Conservation (phyloP, 2,329 filamentous ascomycete species). For the Neopestalotiopsis sp. region DNA sequence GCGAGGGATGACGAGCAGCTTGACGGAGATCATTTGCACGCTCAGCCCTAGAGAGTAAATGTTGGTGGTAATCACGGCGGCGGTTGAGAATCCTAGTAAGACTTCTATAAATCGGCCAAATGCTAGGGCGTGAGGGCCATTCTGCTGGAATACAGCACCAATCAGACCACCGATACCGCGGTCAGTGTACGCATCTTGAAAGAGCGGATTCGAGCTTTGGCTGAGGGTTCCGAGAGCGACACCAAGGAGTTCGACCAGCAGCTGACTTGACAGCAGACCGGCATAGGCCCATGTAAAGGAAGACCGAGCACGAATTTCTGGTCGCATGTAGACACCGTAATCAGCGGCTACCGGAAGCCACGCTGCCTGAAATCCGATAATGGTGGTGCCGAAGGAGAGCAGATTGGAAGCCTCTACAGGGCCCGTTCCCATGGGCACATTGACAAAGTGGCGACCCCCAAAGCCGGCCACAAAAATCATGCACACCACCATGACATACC, state of each 20-base stretch:
- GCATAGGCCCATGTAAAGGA: constrained; percentile 2
- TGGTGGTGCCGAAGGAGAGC: not conserved
- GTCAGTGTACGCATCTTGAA: not conserved
- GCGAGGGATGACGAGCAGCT: constrained; percentile 8
- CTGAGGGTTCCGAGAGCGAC: constrained; percentile 1
- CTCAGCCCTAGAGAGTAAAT: not conserved
- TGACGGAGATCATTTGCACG: constrained; percentile 3
- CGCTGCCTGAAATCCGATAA: constrained; percentile 4
- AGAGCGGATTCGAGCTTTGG: not conserved
- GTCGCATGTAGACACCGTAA: constrained; percentile 2
- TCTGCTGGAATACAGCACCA: constrained; percentile 2
- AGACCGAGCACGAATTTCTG: not conserved
- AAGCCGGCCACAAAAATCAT: constrained; percentile 1
- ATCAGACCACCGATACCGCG: constrained; percentile 1
- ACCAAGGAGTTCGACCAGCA: not conserved
- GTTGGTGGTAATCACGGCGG: not conserved
- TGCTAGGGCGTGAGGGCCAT: not conserved
- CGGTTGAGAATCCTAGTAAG: not conserved
- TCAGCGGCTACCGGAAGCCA: not conserved
- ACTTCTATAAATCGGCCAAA: constrained; percentile 2
- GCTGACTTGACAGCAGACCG: constrained; percentile 2
- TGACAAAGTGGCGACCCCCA: constrained; percentile 1
- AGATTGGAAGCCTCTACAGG: not conserved
- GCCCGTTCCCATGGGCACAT: constrained; percentile 2
- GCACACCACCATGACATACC: not conserved